These are phyloP conservation scores for Sisymbrium altissimum DNA, from an alignment of 345 rosid genomes.

Conservation along the genomic window DNA sequence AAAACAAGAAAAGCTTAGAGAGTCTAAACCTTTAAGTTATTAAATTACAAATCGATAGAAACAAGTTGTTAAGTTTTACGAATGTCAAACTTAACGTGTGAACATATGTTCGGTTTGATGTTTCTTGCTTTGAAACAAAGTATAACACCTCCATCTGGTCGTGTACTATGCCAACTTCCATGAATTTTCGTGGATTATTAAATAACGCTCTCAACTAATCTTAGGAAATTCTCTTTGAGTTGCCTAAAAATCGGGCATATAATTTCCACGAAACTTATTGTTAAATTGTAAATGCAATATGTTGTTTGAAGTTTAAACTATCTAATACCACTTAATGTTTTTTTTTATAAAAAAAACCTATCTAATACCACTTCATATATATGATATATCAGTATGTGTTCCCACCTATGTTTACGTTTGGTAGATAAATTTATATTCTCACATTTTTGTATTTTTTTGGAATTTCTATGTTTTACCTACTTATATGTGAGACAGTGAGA, in stretches of 20 bases:
- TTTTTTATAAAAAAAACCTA: too few relatives aligned
- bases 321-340: too few relatives aligned
- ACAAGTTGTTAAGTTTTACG: background rate
- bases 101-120: constrained; percentile 14
- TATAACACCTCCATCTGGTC: background rate
- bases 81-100: constrained; percentile 28
- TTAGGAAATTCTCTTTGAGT: constrained; percentile 14
- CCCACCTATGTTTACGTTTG: background rate
- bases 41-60: background rate
- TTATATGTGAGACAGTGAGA: too few relatives aligned
- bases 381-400: background rate
- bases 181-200: constrained; percentile 7
- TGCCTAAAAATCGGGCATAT: background rate
- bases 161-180: constrained; percentile 23
- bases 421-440: background rate
- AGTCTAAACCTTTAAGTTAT: background rate
- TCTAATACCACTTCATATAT: background rate
- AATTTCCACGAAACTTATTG: constrained; percentile 14
- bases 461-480: too few relatives aligned
- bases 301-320: too few relatives aligned
- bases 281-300: background rate
- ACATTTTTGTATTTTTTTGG: background rate
- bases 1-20: constrained; percentile 9
- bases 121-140: constrained; percentile 20
- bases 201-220: constrained; percentile 11